A percentile compares a stretch with the other conserved stretches of the same genome.
Evolutionary conservation across 2,329 filamentous ascomycete genomes (phyloP).

Genomic region (Cercospora canescens): DNA sequence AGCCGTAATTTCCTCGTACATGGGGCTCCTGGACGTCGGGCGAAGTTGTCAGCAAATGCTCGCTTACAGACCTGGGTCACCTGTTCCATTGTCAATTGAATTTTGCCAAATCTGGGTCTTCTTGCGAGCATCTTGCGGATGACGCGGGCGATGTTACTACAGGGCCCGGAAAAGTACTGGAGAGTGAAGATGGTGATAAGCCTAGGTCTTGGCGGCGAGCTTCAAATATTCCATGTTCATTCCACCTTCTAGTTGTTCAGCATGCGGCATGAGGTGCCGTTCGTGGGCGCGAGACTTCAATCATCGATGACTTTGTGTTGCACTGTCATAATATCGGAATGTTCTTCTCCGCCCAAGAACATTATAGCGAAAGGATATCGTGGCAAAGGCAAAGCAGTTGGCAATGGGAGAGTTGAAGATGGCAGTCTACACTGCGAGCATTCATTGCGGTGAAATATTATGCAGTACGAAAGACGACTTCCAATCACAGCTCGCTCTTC

Average conservation of each 20-base stretch:
- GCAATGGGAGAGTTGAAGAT: background rate
- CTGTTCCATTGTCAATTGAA: background rate
- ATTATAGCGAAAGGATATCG: too few species aligned
- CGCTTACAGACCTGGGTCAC: background rate
- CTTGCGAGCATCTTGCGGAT: background rate
- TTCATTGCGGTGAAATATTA: background rate
- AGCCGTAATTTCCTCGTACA: background rate
- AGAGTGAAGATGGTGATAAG: background rate
- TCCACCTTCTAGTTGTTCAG: background rate
- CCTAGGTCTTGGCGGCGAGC: background rate
- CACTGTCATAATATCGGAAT: too few species aligned
- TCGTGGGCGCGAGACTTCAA: background rate
- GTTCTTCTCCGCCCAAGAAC: too few species aligned
- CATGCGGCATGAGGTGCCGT: background rate
- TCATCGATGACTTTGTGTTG: background rate
- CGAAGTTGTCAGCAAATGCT: background rate
- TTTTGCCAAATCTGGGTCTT: background rate
- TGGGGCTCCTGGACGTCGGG: slow-evolving; percentile 1
- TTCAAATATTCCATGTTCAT: background rate
- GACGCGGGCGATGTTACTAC: background rate
- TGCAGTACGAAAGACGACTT: background rate
- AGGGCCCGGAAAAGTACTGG: background rate
- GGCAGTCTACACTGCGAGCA: background rate
- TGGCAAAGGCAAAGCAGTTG: too few species aligned
- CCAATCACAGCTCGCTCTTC: slow-evolving; percentile 8